Percentiles rank a stretch among this genome's conserved stretches.
Evolutionary conservation across 2,329 filamentous ascomycete genomes (phyloP).

Genomic region (Aspergillus transmontanensis): DNA sequence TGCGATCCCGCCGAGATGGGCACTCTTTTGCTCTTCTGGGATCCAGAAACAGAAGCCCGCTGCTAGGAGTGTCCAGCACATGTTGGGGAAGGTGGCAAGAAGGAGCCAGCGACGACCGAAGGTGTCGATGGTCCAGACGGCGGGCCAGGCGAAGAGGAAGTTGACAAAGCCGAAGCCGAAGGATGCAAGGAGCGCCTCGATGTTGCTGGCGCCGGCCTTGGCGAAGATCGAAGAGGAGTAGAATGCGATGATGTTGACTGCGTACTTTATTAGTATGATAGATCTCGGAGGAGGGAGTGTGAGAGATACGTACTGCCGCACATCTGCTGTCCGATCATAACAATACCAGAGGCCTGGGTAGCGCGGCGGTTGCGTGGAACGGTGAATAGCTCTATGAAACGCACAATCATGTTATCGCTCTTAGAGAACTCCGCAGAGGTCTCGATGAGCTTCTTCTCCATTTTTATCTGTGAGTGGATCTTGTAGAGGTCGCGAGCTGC

Average conservation of each 20-base stretch:
- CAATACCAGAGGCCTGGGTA: conserved; percentile 73
- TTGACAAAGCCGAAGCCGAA: conserved; percentile 69
- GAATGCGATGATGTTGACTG: conserved; percentile 72
- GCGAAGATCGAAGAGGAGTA: conserved; percentile 65
- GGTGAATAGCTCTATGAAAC: conserved; percentile 58
- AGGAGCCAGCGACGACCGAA: conserved; percentile 65
- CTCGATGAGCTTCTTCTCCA: conserved; percentile 40
- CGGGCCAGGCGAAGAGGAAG: conserved; percentile 66
- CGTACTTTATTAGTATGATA: background rate
- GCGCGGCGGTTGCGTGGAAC: conserved; percentile 58
- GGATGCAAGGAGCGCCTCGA: conserved; percentile 63
- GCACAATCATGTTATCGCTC: conserved; percentile 60
- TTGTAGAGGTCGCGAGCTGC: conserved; percentile 66
- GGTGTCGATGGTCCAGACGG: conserved; percentile 68
- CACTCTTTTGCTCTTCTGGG: conserved; percentile 35
- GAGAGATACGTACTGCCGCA: conserved; percentile 50
- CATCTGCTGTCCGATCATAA: conserved; percentile 80
- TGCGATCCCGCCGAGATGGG: conserved; percentile 57
- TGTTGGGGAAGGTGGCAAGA: conserved; percentile 68
- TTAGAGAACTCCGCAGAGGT: conserved; percentile 30
- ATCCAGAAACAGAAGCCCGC: conserved; percentile 63
- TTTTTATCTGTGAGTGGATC: conserved; percentile 56
- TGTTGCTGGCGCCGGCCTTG: conserved; percentile 58
- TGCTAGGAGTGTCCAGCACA: conserved; percentile 66
- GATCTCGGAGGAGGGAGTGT: background rate